These are phyloP conservation scores for Flaveria robusta DNA, from an alignment of 129 eudicot species.

Conservation along the genomic window DNA sequence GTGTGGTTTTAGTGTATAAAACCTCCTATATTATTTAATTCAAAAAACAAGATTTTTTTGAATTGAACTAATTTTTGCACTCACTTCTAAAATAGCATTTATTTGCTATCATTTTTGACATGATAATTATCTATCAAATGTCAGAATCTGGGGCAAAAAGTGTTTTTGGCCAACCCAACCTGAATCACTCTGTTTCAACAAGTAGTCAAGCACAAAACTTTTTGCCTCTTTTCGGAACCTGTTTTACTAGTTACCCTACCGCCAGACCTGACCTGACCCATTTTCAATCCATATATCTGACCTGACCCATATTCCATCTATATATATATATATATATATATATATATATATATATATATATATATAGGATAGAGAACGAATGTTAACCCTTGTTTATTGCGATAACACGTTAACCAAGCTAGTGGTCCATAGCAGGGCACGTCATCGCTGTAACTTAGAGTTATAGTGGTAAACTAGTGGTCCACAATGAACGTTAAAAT, in stretches of 20 bases:
- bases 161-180: background rate
- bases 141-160: background rate
- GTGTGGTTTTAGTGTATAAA: background rate
- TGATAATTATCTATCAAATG: background rate
- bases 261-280: background rate
- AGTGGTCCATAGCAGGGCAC: no score
- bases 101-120: background rate
- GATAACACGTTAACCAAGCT: no score
- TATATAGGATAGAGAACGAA: no score
- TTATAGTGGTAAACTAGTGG: no score
- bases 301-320: background rate
- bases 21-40: background rate
- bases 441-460: no score
- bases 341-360: background rate
- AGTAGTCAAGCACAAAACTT: background rate
- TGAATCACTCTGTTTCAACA: background rate
- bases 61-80: background rate
- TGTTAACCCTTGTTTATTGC: no score
- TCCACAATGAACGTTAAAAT: no score
- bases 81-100: background rate
- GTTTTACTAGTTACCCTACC: background rate
- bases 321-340: no score
- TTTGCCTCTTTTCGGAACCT: background rate
- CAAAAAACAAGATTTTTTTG: background rate
- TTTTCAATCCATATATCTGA: background rate